Evolutionary conservation across 176 grass and related monocot species (phyloP), one percentile per base, ranked within the genome.

Genomic region (Cocos nucifera): DNA sequence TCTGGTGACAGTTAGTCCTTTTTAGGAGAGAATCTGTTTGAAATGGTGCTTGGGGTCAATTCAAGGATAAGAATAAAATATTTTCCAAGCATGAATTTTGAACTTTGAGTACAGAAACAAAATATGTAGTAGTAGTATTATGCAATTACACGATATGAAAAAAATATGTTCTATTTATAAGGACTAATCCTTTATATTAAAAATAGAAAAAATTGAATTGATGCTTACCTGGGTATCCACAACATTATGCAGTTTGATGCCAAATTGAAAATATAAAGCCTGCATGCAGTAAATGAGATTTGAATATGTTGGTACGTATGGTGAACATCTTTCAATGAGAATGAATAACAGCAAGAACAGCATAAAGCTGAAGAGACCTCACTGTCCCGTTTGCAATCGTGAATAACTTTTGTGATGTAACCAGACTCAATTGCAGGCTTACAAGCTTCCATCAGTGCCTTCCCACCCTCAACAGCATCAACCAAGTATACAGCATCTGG

Each of bases 331-430:
- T 44, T 44, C 35, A 2, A 51, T 68, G 17, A 56, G 12, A 32
- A 20, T 39, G 27, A 3, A 19, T 19, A 39, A 35, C 5, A 30
- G 4, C n/a, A 66, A 51, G 49, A 53, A 18, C 23, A 53, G 30
- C 5, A 19, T 4, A 28, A 54, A 16, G 48, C 53, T 27, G 58
- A 74, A 78, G 55, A 62, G 49, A 84, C 92, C 92, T 97, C 92
- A 72, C 87, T 97, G 65, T 97, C 92, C 51, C 92, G 78, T 85
- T 97, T 97, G 69, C 92, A 97, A 74, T 97, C 87, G 67, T 97
- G 87, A 75, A 97, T 91, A 71, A 97, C 86, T 88, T 97, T 91
- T 52, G 66, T 80, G 67, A 97, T 69, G 72, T 88, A 71, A 50
- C 73, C 72, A 44, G 87, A 97, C 67, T 91, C 92, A 50, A 97